Conservation (phyloP, 2,329 filamentous ascomycete genomes). For the Tolypocladium guangdongense region DNA sequence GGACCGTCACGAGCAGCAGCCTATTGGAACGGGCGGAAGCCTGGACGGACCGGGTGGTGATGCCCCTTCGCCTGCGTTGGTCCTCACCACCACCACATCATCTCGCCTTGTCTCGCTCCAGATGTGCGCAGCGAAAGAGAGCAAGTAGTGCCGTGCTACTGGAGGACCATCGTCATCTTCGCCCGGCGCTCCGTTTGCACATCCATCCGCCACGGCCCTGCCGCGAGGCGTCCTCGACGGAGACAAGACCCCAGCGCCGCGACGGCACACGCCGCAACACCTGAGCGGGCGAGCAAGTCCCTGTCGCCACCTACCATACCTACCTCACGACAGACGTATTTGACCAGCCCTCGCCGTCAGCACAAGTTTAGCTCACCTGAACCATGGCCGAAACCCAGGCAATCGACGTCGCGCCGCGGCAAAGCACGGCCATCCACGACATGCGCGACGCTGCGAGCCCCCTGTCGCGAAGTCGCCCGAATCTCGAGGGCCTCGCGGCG, state of each 20-base stretch:
- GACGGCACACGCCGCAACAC: neutral
- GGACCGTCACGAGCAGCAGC: neutral
- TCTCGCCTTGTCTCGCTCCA: neutral
- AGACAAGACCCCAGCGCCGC: neutral
- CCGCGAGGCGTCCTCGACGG: neutral
- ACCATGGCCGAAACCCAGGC: slow-evolving; percentile 11
- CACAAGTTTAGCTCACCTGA: neutral
- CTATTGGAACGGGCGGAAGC: neutral
- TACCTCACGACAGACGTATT: neutral
- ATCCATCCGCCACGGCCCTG: neutral
- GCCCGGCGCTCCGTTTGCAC: neutral
- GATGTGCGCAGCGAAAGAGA: neutral
- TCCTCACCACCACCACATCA: neutral
- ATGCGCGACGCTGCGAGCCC: slow-evolving; percentile 8
- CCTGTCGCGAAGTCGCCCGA: slow-evolving; percentile 16
- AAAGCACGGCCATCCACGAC: neutral
- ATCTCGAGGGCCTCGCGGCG: slow-evolving; percentile 53
- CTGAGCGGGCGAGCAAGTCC: neutral
- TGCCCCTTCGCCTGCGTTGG: neutral
- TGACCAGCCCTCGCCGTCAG: neutral
- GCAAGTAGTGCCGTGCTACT: neutral
- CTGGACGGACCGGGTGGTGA: neutral
- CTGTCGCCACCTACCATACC: neutral
- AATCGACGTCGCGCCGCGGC: slow-evolving; percentile 4
- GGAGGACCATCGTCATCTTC: neutral